Evolutionary conservation across 2,329 filamentous ascomycete genomes (phyloP).

Genomic region (Cercospora citrullina): DNA sequence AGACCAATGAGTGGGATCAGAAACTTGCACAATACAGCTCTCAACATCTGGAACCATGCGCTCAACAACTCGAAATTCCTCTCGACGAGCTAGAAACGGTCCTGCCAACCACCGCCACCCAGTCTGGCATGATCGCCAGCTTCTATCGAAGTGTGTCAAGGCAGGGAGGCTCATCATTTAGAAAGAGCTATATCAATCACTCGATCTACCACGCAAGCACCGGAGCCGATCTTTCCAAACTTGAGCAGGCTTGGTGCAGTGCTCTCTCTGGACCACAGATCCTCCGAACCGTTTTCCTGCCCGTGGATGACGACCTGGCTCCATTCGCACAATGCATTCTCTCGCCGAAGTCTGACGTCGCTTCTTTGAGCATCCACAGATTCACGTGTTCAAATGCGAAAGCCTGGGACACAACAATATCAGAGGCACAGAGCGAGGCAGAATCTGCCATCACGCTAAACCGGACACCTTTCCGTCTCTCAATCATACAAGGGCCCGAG

Average conservation of each 20-base stretch:
- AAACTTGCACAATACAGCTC: not conserved
- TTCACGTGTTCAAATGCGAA: not conserved
- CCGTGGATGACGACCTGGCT: not conserved
- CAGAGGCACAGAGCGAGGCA: not conserved
- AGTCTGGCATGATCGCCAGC: conserved; percentile 79
- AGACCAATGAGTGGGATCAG: not conserved
- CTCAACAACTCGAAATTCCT: not conserved
- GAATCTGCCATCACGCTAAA: not conserved
- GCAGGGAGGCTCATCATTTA: not conserved
- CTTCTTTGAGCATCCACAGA: not conserved
- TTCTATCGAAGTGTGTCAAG: conserved; percentile 49
- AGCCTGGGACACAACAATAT: not conserved
- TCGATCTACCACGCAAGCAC: not conserved
- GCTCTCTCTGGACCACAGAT: not conserved
- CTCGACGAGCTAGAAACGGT: conserved; percentile 40
- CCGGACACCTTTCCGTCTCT: not conserved
- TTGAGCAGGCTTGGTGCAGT: not conserved
- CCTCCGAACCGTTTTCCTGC: not conserved
- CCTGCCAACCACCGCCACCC: conserved; percentile 67
- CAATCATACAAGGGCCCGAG: not conserved
- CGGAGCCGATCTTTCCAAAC: not conserved
- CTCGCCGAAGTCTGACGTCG: not conserved
- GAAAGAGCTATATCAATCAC: not conserved
- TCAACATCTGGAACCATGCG: not conserved
- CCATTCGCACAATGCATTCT: not conserved